phyloP scores from a whole-genome alignment of 306 rosid genomes.

The Corylus avellana region DNA sequence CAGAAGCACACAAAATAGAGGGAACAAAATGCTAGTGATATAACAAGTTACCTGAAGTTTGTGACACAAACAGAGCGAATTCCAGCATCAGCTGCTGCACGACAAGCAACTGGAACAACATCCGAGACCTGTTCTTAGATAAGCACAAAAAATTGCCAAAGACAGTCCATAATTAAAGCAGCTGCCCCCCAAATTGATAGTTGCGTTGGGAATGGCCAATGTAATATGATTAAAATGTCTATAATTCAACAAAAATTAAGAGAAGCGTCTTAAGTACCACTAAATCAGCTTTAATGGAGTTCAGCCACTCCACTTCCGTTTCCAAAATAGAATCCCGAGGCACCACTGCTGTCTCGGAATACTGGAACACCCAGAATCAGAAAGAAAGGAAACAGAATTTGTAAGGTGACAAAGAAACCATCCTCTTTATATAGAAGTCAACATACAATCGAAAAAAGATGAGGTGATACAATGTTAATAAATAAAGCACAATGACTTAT shows the following conservation, averaged over 20 bases:
- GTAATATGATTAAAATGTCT: not conserved
- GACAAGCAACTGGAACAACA: constrained; percentile 97
- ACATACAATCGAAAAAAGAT: not conserved
- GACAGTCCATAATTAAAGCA: not conserved
- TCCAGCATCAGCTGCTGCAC: constrained; percentile 98
- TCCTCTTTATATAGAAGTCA: not conserved
- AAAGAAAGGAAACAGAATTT: constrained; percentile 11
- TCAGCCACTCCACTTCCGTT: constrained; percentile 78
- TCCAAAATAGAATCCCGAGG: constrained; percentile 76
- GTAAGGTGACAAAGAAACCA: not conserved
- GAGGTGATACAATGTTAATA: not conserved
- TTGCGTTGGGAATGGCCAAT: not conserved
- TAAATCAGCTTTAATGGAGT: constrained; percentile 85
- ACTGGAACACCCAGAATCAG: constrained; percentile 48
- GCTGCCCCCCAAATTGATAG: constrained; percentile 4
- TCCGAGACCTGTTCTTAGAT: constrained; percentile 68
- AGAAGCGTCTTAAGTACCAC: constrained; percentile 60
- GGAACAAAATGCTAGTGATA: not conserved
- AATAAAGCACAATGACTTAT: not conserved
- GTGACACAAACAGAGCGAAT: constrained; percentile 96
- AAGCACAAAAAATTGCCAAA: constrained; percentile 27
- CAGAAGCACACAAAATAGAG: not conserved
- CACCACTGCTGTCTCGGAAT: constrained; percentile 85
- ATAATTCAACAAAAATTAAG: not conserved
- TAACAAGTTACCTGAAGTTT: constrained; percentile 70